Base-by-base conservation (phyloP, 805 yeast species). In the Candida stauntonica region DNA sequence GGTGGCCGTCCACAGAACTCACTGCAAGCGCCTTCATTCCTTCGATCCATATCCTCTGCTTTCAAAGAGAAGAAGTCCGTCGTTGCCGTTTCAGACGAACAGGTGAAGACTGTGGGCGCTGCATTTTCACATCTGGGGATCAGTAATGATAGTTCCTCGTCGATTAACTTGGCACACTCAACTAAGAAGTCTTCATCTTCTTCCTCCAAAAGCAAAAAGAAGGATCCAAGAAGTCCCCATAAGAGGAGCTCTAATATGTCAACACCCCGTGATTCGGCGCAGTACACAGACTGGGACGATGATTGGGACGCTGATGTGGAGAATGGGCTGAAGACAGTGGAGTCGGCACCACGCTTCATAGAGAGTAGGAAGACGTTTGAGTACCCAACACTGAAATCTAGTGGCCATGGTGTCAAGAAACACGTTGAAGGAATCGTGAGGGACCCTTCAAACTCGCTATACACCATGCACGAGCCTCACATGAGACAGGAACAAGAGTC, bases 301-400 rank as follows among this genome's bases (percentile, higher is more conserved):
- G 96, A 87, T 60, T 88, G 96, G 96, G 91, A 87, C 58, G 94
- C 91, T 11, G 81, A 79, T 31, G 79, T 74, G 39, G 77, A 73
- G 32, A 67, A 64, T 43, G 60, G 53, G 5, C 30, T 54, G 12
- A 33, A 38, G 8, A 43, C 50, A 3, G 47, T 46, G 6, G 42
- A 40, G 50, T 42, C 62, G 48, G 44, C 58, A 44, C 61, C 67
- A 51, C 33, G 57, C 50, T 30, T 61, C 60, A 8, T 57, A 45
- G 46, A 54, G 57, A 28, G 38, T 49, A 38, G 56, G 27, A 47
- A 54, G 19, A 40, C 49, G 4, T 42, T 54, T 28, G 58, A 54
- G 29, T 55, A 55, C 32, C 60, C 66, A 12, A 31, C 39, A 14
- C 21, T 52, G 17, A 45, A 60, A 17, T 46, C 58, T 47, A 39